phyloP scores from a whole-genome alignment of 2,329 filamentous ascomycete genomes.

The Coniochaeta sp. region DNA sequence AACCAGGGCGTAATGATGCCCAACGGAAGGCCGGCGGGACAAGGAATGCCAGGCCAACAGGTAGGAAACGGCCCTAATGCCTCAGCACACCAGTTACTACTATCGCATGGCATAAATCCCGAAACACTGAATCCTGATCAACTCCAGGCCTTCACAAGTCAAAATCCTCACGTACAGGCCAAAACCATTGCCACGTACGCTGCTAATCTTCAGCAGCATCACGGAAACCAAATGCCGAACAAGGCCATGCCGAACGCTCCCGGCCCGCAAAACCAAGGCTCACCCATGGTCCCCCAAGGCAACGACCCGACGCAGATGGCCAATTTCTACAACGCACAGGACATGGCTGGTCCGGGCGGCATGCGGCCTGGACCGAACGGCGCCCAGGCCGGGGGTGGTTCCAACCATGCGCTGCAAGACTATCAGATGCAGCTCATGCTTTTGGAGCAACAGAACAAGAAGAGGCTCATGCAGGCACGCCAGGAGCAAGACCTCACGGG shows the following conservation, averaged over 20 bases:
- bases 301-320: conserved; percentile 54
- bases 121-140: conserved; percentile 66
- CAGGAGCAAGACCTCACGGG: conserved; percentile 64
- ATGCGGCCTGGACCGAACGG: conserved; percentile 50
- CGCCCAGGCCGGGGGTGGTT: conserved; percentile 39
- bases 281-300: conserved; percentile 72
- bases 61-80: conserved; percentile 43
- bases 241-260: conserved; percentile 70
- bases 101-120: conserved; percentile 68
- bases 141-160: conserved; percentile 56
- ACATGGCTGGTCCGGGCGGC: conserved; percentile 48
- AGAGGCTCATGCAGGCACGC: conserved; percentile 74
- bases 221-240: conserved; percentile 72
- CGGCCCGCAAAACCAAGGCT: conserved; percentile 61
- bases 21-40: conserved; percentile 60
- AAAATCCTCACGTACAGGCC: conserved; percentile 56
- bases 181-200: conserved; percentile 87
- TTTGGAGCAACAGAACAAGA: conserved; percentile 82
- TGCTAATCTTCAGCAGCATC: conserved; percentile 75
- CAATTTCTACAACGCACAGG: conserved; percentile 56
- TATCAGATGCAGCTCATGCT: conserved; percentile 89
- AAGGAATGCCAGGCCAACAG: conserved; percentile 67
- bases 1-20: conserved; percentile 65
- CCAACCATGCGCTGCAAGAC: conserved; percentile 77
- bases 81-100: conserved; percentile 51